Conservation (phyloP, 208 protist genomes). For the Trypanosoma grayi region DNA sequence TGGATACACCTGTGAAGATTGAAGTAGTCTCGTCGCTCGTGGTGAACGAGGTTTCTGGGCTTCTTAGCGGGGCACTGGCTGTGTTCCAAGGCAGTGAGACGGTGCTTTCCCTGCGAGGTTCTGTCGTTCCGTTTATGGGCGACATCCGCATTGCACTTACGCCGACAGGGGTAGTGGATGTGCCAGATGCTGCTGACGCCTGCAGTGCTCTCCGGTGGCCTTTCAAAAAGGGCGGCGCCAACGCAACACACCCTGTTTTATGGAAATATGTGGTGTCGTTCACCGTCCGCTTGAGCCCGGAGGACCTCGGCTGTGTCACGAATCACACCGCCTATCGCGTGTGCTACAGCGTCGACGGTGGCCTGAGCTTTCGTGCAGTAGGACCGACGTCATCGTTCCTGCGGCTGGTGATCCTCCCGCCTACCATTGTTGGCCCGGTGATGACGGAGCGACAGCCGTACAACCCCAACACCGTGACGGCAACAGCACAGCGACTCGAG, state of each 20-base stretch:
- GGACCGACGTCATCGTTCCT: conserved; percentile 15
- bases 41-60: conserved; percentile 21
- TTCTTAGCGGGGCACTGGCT: conserved; percentile 24
- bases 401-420: conserved; percentile 23
- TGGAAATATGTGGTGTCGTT: conserved; percentile 24
- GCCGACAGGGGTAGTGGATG: conserved; percentile 3
- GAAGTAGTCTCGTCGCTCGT: conserved; percentile 19
- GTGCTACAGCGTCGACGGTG: conserved; percentile 67
- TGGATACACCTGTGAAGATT: conserved; percentile 22
- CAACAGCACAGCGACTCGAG: conserved; percentile 24
- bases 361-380: conserved; percentile 42
- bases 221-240: background rate
- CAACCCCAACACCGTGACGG: conserved; percentile 8
- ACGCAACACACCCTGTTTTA: conserved; percentile 17
- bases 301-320: conserved; percentile 27
- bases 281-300: conserved; percentile 30
- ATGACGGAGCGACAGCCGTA: background rate
- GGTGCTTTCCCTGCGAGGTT: conserved; percentile 35
- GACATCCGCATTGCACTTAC: conserved; percentile 43
- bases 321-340: conserved; percentile 26
- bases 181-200: background rate
- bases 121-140: conserved; percentile 41
- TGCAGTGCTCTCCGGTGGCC: background rate
- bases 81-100: conserved; percentile 48
- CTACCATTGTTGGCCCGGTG: conserved; percentile 25